A percentile compares a stretch with the other conserved stretches of the same genome.
phyloP scores from a whole-genome alignment of 345 rosid species.

The Aquilaria sinensis region DNA sequence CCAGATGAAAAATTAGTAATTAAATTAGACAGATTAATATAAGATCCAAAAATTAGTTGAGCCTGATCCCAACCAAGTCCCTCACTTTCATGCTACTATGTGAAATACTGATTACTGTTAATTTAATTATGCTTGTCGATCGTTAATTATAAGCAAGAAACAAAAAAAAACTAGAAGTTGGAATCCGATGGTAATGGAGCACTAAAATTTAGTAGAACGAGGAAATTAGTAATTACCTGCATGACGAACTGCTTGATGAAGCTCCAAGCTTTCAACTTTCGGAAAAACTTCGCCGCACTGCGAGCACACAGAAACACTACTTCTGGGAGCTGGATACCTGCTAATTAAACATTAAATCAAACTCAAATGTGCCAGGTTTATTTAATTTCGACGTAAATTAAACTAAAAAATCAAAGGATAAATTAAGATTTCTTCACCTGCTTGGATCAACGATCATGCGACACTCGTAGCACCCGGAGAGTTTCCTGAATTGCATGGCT shows the following conservation, averaged over 20 bases:
- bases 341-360: neutral
- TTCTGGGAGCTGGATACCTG: conserved; percentile 75
- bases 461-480: conserved; percentile 96
- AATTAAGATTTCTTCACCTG: conserved; percentile 37
- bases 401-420: neutral
- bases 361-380: no score
- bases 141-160: neutral
- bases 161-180: neutral
- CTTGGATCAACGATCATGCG: conserved; percentile 90
- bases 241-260: conserved; percentile 95
- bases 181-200: no score
- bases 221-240: conserved; percentile 47
- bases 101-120: neutral
- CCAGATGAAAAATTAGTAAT: no score
- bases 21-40: neutral
- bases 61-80: no score
- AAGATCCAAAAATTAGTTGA: neutral
- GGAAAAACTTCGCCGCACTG: conserved; percentile 97
- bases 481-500: conserved; percentile 92
- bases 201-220: neutral
- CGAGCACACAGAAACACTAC: conserved; percentile 62
- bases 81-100: no score
- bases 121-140: neutral
- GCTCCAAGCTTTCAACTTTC: conserved; percentile 87
- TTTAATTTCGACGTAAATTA: neutral